phyloP scores from a whole-genome alignment of 148 eudicot species.

The Rhododendron kiyosumense region DNA sequence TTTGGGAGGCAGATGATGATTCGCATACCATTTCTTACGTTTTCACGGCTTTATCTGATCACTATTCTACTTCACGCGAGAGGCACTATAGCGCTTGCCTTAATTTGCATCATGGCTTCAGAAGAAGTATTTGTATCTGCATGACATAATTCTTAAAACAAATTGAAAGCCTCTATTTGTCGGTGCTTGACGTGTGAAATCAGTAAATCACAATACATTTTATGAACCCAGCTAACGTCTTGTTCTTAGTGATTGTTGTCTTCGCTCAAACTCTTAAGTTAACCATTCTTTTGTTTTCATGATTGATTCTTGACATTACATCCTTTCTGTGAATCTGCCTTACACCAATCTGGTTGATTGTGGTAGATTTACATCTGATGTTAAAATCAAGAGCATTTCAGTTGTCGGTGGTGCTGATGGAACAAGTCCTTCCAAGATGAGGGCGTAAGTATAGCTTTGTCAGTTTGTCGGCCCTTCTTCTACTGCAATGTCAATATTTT shows the following conservation, averaged over 20 bases:
- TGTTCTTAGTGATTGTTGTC: background rate
- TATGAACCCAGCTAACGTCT: background rate
- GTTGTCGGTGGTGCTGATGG: slow-evolving; percentile 97
- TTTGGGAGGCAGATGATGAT: background rate
- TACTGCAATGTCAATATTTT: background rate
- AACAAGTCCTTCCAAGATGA: slow-evolving; percentile 97
- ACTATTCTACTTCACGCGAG: background rate
- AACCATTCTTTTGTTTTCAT: background rate
- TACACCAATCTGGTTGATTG: slow-evolving; percentile 1
- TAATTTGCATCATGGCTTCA: no score
- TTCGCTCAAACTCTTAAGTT: background rate
- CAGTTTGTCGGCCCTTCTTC: slow-evolving; percentile 5
- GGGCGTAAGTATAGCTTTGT: slow-evolving; percentile 59
- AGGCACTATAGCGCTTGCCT: background rate
- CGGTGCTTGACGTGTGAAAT: background rate
- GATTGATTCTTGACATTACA: background rate
- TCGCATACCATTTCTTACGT: background rate
- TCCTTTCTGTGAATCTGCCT: background rate
- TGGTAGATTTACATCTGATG: slow-evolving; percentile 87
- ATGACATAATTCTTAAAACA: background rate
- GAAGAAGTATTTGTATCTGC: background rate
- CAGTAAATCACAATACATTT: background rate
- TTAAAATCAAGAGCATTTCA: slow-evolving; percentile 95
- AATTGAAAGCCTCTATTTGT: background rate
- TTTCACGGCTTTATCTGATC: background rate